Conservation (phyloP, 352 stramenopile genomes). For the Pythium guiyangense region DNA sequence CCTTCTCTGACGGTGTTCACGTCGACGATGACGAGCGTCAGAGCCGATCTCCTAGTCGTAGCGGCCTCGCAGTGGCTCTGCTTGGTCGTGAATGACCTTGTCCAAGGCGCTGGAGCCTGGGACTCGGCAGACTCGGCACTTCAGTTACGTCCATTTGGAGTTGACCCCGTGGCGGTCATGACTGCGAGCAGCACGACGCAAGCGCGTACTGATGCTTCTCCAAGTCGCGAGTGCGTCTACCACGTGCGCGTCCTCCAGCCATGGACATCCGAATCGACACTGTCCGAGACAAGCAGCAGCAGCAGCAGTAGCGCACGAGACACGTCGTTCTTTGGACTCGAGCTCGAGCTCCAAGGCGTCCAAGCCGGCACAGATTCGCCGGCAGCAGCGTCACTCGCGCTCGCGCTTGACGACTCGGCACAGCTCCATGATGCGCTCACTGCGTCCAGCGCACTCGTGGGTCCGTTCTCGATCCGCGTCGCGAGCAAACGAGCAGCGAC, state of each 20-base stretch:
- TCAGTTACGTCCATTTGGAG: no score
- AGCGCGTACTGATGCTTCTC: neutral
- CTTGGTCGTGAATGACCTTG: no score
- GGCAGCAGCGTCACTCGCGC: neutral
- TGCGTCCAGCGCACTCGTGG: conserved; percentile 13
- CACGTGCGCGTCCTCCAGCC: conserved; percentile 31
- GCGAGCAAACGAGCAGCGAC: conserved; percentile 17
- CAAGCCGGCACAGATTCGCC: neutral
- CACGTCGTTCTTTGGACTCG: conserved; percentile 36
- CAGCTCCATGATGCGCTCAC: neutral
- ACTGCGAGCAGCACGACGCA: neutral
- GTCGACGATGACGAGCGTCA: no score
- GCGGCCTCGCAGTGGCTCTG: no score
- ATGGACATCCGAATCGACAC: conserved; percentile 9
- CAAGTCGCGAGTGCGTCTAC: conserved; percentile 21
- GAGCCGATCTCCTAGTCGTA: no score
- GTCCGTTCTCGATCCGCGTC: conserved; percentile 30
- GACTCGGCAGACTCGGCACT: no score
- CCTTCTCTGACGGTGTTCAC: no score
- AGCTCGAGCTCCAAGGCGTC: conserved; percentile 34
- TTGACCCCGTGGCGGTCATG: no score
- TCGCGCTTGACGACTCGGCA: conserved; percentile 1
- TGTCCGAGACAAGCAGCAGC: neutral
- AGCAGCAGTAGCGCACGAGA: neutral
- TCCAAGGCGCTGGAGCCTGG: no score